Conservation (phyloP, 371 early-diverging fungal species). For the Umbelopsis sp. region DNA sequence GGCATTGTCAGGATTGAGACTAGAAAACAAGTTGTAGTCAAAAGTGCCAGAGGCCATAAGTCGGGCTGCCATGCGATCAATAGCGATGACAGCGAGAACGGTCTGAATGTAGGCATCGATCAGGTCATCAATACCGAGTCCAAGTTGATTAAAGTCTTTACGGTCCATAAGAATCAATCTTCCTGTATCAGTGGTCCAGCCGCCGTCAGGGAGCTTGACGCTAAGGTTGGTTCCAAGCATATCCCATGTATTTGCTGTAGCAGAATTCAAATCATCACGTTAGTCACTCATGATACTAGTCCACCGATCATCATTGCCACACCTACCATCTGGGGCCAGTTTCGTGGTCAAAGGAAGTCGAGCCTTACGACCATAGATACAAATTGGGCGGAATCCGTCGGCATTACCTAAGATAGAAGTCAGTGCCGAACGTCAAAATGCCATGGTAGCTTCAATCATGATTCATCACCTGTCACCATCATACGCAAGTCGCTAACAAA, state of each 20-base stretch:
- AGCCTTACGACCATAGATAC: constrained; percentile 87
- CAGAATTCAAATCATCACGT: background rate
- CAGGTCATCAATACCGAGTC: constrained; percentile 88
- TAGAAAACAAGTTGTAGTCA: constrained; percentile 82
- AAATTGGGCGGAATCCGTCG: constrained; percentile 85
- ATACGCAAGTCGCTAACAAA: constrained; percentile 88
- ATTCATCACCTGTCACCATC: constrained; percentile 82
- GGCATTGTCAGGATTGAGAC: constrained; percentile 85
- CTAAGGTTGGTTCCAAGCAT: constrained; percentile 94
- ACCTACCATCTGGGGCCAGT: constrained; percentile 55
- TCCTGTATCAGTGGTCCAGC: constrained; percentile 90
- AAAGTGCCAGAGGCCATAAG: constrained; percentile 73
- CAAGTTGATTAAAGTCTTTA: constrained; percentile 91
- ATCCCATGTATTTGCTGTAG: constrained; percentile 73
- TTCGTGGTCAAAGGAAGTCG: constrained; percentile 74
- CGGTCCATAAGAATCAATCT: constrained; percentile 89
- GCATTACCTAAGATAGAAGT: constrained; percentile 35
- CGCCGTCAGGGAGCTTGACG: constrained; percentile 74
- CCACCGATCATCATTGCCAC: background rate
- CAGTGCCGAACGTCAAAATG: background rate
- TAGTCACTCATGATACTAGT: background rate
- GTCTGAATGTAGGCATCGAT: constrained; percentile 96
- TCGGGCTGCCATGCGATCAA: constrained; percentile 84
- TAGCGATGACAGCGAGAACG: constrained; percentile 85
- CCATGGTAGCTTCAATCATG: background rate